These are phyloP conservation scores for Chytriomyces confervae DNA, from an alignment of 192 early-diverging fungal species.

Conservation along the genomic window DNA sequence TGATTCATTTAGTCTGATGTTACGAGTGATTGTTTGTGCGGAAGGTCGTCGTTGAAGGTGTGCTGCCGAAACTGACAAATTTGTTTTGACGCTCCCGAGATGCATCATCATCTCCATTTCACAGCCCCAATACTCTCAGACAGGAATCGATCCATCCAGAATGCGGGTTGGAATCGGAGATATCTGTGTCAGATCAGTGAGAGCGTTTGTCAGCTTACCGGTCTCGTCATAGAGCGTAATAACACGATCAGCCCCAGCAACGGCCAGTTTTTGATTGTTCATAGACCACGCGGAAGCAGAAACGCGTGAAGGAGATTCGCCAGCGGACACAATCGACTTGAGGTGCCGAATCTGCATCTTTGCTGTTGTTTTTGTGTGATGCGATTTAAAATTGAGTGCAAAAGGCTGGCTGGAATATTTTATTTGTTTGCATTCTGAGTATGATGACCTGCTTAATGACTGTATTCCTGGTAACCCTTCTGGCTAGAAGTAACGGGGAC, in stretches of 20 bases:
- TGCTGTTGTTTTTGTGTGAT: neutral
- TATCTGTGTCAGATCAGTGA: neutral
- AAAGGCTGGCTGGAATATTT: too few relatives aligned
- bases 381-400: too few relatives aligned
- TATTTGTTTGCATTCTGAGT: too few relatives aligned
- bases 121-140: neutral
- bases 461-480: too few relatives aligned
- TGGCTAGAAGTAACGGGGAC: too few relatives aligned
- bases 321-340: constrained; percentile 54
- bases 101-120: neutral
- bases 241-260: constrained; percentile 57
- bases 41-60: neutral
- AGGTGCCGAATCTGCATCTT: constrained; percentile 58
- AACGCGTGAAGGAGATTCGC: constrained; percentile 48
- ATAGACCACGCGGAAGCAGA: constrained; percentile 62
- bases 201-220: constrained; percentile 11
- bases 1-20: neutral
- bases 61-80: neutral
- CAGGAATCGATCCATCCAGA: neutral
- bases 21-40: neutral
- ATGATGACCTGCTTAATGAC: too few relatives aligned
- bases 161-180: neutral
- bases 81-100: neutral
- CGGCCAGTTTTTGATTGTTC: constrained; percentile 68
- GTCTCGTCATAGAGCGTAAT: constrained; percentile 71